Evolutionary conservation across 352 stramenopile genomes (phyloP).

Genomic region (Phytopythium cucurbitacearum): DNA sequence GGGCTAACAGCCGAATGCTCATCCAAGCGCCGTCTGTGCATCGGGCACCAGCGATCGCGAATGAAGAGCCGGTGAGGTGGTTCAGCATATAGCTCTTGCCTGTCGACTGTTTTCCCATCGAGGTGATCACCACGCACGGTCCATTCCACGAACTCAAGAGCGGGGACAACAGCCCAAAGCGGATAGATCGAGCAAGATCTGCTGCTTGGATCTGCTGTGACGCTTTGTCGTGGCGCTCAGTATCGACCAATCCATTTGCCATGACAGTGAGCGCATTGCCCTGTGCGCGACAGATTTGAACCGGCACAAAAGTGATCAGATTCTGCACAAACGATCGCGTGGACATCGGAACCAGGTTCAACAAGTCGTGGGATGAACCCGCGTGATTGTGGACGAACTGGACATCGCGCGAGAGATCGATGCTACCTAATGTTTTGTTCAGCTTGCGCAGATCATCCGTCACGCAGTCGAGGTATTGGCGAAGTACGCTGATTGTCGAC

Average conservation of each 20-base stretch:
- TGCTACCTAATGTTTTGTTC: conserved; percentile 23
- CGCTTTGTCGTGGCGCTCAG: conserved; percentile 2
- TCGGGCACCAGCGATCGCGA: conserved; percentile 14
- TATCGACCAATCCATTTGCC: conserved; percentile 23
- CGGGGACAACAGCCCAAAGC: conserved; percentile 27
- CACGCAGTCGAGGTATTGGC: conserved; percentile 24
- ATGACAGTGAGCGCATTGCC: conserved; percentile 50
- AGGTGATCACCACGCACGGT: conserved; percentile 21
- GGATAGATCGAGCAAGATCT: conserved; percentile 40
- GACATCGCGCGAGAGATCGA: background rate
- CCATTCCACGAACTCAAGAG: conserved; percentile 25
- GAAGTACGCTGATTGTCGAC: too few relatives aligned
- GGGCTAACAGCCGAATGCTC: conserved; percentile 17
- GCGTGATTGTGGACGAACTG: background rate
- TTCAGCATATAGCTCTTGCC: conserved; percentile 79
- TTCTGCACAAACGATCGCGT: conserved; percentile 13
- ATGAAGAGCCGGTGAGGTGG: conserved; percentile 29
- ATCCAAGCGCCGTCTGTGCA: conserved; percentile 42
- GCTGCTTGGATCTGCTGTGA: conserved; percentile 18
- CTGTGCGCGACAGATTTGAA: conserved; percentile 70
- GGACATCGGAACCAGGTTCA: background rate
- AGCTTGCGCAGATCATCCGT: conserved; percentile 46
- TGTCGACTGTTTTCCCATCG: conserved; percentile 58
- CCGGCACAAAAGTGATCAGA: conserved; percentile 54
- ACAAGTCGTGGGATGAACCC: too few relatives aligned